phyloP scores from a whole-genome alignment of 2,329 filamentous ascomycete genomes.

The Metarhizium rileyi region DNA sequence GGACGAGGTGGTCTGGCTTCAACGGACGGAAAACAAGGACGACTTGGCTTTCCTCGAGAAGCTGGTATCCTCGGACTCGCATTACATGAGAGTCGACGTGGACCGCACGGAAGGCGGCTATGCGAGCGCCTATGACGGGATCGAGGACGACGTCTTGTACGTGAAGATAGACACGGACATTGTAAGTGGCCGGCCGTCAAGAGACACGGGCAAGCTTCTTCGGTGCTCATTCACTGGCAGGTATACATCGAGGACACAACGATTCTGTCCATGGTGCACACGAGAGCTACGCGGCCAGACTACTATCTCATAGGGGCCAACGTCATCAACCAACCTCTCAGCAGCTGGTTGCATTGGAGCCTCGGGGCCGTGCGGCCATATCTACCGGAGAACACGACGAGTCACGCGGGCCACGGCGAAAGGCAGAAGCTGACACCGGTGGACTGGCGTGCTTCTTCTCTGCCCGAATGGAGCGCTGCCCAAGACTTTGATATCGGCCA shows the following conservation, averaged over 20 bases:
- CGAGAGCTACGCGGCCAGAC: constrained; percentile 35
- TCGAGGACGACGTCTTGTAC: constrained; percentile 36
- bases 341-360: constrained; percentile 44
- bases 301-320: constrained; percentile 34
- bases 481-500: constrained; percentile 20
- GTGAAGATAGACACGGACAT: constrained; percentile 29
- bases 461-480: constrained; percentile 23
- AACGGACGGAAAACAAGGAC: constrained; percentile 24
- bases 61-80: constrained; percentile 24
- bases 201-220: not conserved
- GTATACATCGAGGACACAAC: constrained; percentile 23
- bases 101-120: constrained; percentile 21
- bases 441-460: constrained; percentile 29
- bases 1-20: constrained; percentile 35
- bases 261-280: constrained; percentile 44
- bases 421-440: constrained; percentile 13
- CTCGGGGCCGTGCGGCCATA: constrained; percentile 42
- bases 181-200: constrained; percentile 19
- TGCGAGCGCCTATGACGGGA: constrained; percentile 30
- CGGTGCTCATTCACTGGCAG: constrained; percentile 10
- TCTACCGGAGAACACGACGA: constrained; percentile 31
- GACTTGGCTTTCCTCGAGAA: constrained; percentile 21
- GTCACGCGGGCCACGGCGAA: constrained; percentile 4
- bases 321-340: constrained; percentile 43
- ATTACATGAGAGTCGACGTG: constrained; percentile 25